Evolutionary conservation across 2,329 filamentous ascomycete genomes (phyloP).

Genomic region (Fusarium oxysporum): DNA sequence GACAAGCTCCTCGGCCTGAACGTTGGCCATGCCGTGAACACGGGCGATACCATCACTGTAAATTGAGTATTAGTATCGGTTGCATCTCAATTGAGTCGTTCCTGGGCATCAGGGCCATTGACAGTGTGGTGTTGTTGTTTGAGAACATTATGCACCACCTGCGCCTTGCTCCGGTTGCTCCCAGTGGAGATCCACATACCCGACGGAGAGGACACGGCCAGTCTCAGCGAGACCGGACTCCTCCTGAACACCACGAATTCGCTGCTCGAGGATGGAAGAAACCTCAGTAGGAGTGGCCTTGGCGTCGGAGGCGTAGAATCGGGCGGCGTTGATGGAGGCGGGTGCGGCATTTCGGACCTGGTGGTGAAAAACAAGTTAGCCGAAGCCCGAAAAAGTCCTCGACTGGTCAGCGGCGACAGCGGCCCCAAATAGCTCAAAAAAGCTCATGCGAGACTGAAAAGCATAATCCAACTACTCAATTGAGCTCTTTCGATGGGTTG

Average conservation of each 20-base stretch:
- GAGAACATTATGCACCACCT: conserved; percentile 23
- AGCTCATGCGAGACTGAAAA: conserved; percentile 41
- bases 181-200: conserved; percentile 73
- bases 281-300: conserved; percentile 98
- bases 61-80: conserved; percentile 49
- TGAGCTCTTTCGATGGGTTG: conserved; percentile 49
- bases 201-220: conserved; percentile 97
- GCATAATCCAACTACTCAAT: conserved; percentile 48
- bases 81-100: conserved; percentile 24
- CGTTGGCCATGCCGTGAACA: conserved; percentile 99
- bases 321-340: conserved; percentile 78
- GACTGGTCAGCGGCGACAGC: conserved; percentile 43
- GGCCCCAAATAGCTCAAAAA: conserved; percentile 51
- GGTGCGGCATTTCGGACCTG: conserved; percentile 90
- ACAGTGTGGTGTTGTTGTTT: conserved; percentile 21
- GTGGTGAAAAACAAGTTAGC: conserved; percentile 66
- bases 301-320: conserved; percentile 90
- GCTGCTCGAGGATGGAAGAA: conserved; percentile 98
- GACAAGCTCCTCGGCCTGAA: conserved; percentile 99
- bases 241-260: conserved; percentile 98
- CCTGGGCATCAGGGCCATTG: conserved; percentile 24
- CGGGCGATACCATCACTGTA: conserved; percentile 99
- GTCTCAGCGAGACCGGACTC: conserved; percentile 97
- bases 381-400: conserved; percentile 60
- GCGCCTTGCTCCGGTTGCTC: conserved; percentile 32